Evolutionary conservation across 768 basidiomycete genomes (phyloP), one percentile per base, ranked within the genome.

Genomic region (Suillus placidus): DNA sequence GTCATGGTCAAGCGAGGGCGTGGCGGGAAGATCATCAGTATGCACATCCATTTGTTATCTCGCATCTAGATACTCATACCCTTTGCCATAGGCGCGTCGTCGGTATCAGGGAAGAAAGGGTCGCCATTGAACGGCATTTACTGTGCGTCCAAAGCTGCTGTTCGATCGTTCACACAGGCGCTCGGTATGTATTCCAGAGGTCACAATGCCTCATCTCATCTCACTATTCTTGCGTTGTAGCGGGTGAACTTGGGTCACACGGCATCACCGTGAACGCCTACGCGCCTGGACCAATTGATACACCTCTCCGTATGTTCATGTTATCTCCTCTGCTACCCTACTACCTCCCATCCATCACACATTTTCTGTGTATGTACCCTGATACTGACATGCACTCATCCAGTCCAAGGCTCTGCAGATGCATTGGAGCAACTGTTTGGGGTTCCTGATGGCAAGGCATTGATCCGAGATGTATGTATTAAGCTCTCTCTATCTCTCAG

Each of bases 1-100:
- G 75, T 79, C 62, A 84, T 84, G 83, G 76, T 82, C 43, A 73
- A 72, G 37, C 82, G 81, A 72, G 80, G 80, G 23, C 68, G 68
- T 4, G 82, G 82, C 6, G 82, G 82, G 0, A 71, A 78, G 43
- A 80, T 83, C 34, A 77, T 83, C 23, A 82, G 82, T 69, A 60
- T n/a, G 42, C 26, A 35, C 32, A 4, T 23, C 13, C 26, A 23
- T 63, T 38, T 30, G 1, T 55, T 35, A 6, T n/a, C 12, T 55
- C 20, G 20, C 6, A 55, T 55, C 20, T 55, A 20, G 18, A 55
- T 55, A 34, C 13, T 13, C 34, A 55, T 13, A 34, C 12, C 3
- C 12, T 13, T 34, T 13, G 2, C 20, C 40, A 34, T 9, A 63
- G 62, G 62, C 14, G 81, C 81, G 1, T 78, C 74, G 12, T 83